Evolutionary conservation across 768 basidiomycete species (phyloP), one percentile per base, ranked within the genome.

Genomic region (Antrodiella citrinella): DNA sequence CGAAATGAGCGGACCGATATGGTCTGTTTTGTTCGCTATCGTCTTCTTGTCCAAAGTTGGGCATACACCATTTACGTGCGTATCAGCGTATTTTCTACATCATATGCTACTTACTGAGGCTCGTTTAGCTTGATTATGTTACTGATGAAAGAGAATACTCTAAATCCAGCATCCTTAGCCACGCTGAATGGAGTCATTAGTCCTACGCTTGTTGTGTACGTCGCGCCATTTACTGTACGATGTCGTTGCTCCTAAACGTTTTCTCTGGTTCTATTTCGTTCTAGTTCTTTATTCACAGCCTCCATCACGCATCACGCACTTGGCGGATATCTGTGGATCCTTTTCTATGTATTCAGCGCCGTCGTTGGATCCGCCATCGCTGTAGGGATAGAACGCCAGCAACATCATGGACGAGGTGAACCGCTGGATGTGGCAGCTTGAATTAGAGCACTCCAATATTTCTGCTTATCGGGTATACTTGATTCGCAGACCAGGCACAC

Each of bases 61-160:
- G 1, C 68, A 66, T 26, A 65, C 83, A 11, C 73, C 75, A 3
- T 82, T 72, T 58, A 73, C 77, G 81, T 82, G 48, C 51, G 81
- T 72, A 13, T 10, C 21, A 10, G 18, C 40, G 22, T 19, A 23
- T 24, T 50, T 15, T 10, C 13, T 30, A n/a, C n/a, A n/a, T 35
- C 15, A 21, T 45, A 23, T 48, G 19, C n/a, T 19, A 23, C 25
- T 11, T 38, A 21, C 18, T 13, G 20, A 12, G n/a, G 44, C 24
- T 18, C 26, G 21, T 40, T 57, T 47, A 65, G 64, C 15, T 55
- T 64, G 19, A 61, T 65, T 53, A 66, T 67, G 62, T 63, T 67
- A 13, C 54, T 67, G 39, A 62, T 63, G 15, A 62, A 63, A 46
- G 58, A 62, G 42, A 56, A 63, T 30, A 58, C 65, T 3, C 63